phyloP scores from a whole-genome alignment of 805 yeast species.

The Candida methanosorbosa region DNA sequence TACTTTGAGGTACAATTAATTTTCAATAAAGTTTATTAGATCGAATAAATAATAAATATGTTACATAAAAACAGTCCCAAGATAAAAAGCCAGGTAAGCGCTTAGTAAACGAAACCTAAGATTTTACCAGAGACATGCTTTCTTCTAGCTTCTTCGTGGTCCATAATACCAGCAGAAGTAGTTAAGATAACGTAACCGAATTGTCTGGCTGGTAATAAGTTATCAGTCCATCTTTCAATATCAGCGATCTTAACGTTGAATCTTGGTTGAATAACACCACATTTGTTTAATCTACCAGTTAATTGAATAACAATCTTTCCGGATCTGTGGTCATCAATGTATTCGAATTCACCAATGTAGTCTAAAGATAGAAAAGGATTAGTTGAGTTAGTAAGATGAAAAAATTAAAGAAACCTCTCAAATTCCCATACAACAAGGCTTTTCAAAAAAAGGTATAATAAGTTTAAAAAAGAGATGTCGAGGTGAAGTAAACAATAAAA shows the following conservation, averaged over 20 bases:
- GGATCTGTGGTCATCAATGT: conserved; percentile 98
- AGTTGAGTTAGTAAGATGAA: not conserved
- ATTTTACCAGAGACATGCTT: conserved; percentile 99
- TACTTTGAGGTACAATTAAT: too few relatives aligned
- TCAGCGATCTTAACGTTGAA: conserved; percentile 94
- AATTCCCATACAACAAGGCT: not conserved
- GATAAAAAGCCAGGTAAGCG: too few relatives aligned
- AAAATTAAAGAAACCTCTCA: not conserved
- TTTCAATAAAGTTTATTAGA: too few relatives aligned
- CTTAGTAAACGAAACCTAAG: conserved; percentile 95
- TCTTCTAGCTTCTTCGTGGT: conserved; percentile 99
- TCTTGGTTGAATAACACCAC: conserved; percentile 98
- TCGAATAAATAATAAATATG: too few relatives aligned
- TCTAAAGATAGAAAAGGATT: conserved; percentile 20
- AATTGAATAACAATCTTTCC: conserved; percentile 96
- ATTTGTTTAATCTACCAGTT: conserved; percentile 98
- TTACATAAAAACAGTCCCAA: too few relatives aligned
- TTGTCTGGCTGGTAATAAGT: conserved; percentile 98
- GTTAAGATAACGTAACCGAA: conserved; percentile 97
- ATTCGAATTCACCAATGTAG: conserved; percentile 98
- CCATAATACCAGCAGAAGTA: conserved; percentile 99
- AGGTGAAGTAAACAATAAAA: conserved; percentile 60
- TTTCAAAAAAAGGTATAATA: too few relatives aligned
- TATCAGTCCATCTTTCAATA: conserved; percentile 98
- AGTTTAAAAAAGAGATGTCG: conserved; percentile 31